phyloP scores from a whole-genome alignment of 179 eudicot genomes.

The Patellifolia procumbens region DNA sequence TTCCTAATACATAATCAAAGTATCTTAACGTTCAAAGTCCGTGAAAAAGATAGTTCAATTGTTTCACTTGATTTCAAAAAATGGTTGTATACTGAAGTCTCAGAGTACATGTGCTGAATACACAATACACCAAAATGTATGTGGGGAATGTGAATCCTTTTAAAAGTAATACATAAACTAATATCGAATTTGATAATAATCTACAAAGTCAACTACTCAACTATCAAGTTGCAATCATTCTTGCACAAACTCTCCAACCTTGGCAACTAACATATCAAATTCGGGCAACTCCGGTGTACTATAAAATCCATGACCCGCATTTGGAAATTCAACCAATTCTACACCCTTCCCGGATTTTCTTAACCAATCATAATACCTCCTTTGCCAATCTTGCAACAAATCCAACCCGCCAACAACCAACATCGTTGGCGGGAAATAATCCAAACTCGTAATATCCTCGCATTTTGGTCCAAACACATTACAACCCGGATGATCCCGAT shows the following conservation, averaged over 20 bases:
- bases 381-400: slow-evolving; percentile 31
- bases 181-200: no score
- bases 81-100: no score
- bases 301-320: slow-evolving; percentile 29
- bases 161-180: no score
- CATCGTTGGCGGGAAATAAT: slow-evolving; percentile 19
- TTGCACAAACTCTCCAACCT: slow-evolving; percentile 22
- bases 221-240: neutral
- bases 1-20: no score
- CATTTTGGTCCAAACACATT: slow-evolving; percentile 26
- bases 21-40: no score
- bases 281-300: slow-evolving; percentile 7
- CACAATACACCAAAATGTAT: no score
- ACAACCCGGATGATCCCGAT: slow-evolving; percentile 33
- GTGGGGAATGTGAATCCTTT: no score
- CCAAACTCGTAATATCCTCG: slow-evolving; percentile 17
- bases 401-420: slow-evolving; percentile 33
- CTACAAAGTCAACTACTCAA: neutral
- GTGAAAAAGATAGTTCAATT: no score
- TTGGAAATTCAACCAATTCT: slow-evolving; percentile 27
- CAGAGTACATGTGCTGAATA: no score
- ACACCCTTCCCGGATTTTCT: slow-evolving; percentile 27
- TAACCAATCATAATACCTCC: slow-evolving; percentile 26
- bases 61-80: no score
- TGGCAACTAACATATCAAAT: slow-evolving; percentile 10